Percentiles rank a stretch among this genome's conserved stretches.
These are phyloP conservation scores for Panicum miliaceum DNA, from an alignment of 176 grass and related monocot species.

Conservation along the genomic window DNA sequence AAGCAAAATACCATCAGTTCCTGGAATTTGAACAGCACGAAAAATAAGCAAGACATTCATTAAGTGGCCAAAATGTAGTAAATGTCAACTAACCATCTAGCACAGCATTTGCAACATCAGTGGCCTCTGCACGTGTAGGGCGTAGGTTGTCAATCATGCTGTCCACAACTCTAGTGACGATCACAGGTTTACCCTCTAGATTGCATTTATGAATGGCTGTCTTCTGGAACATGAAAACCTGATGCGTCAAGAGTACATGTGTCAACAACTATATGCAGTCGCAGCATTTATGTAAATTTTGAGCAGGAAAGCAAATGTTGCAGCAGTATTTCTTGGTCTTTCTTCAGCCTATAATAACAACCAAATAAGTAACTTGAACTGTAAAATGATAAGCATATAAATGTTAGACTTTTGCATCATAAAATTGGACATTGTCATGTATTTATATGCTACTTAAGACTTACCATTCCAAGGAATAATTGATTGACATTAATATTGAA, in stretches of 20 bases:
- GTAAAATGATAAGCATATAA: not conserved
- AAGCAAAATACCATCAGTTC: slow-evolving; percentile 95
- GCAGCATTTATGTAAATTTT: not conserved
- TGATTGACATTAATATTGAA: slow-evolving; percentile 24
- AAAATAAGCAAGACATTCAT: slow-evolving; percentile 15
- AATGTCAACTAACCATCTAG: slow-evolving; percentile 70
- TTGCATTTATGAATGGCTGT: slow-evolving; percentile 86
- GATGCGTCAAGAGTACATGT: slow-evolving; percentile 44
- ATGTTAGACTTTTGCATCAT: not conserved
- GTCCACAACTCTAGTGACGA: slow-evolving; percentile 93
- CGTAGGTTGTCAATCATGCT: slow-evolving; percentile 97
- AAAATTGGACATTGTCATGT: slow-evolving; percentile 21
- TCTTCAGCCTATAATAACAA: not conserved
- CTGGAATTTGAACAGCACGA: slow-evolving; percentile 48
- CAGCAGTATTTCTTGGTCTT: not conserved
- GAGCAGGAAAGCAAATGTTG: not conserved
- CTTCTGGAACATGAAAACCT: slow-evolving; percentile 98
- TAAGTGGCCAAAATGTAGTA: slow-evolving; percentile 14
- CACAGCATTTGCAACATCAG: slow-evolving; percentile 97
- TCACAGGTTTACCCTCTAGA: slow-evolving; percentile 83
- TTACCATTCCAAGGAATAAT: not conserved
- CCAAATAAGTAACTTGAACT: not conserved
- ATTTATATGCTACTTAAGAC: slow-evolving; percentile 13
- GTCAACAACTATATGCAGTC: not conserved
- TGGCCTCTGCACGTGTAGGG: slow-evolving; percentile 95